phyloP scores from a whole-genome alignment of 2,329 filamentous ascomycete genomes.

The Beauveria brongniartii region DNA sequence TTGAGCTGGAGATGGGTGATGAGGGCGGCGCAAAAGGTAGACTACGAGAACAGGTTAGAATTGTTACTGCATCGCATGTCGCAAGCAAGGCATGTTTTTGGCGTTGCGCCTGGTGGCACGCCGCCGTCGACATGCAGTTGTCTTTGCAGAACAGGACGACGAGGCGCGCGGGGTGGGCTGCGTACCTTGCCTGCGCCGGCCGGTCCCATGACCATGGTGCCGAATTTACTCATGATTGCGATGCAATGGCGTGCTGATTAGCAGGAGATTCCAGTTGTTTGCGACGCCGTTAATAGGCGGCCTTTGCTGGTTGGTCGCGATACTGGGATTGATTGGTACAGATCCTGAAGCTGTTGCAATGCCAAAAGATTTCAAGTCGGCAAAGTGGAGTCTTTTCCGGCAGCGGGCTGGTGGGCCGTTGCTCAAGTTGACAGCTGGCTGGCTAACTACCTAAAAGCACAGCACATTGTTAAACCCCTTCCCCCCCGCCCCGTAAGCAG shows the following conservation, averaged over 20 bases:
- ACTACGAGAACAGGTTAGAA: constrained; percentile 36
- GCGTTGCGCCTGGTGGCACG: not conserved
- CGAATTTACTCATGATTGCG: constrained; percentile 78
- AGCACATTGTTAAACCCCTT: not conserved
- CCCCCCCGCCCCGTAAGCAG: not conserved
- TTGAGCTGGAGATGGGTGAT: constrained; percentile 89
- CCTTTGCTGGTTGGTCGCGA: not conserved
- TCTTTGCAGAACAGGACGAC: not conserved
- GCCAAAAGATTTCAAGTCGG: constrained; percentile 4
- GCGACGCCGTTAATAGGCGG: not conserved
- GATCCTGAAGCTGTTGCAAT: not conserved
- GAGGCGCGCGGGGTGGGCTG: not conserved
- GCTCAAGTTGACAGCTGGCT: not conserved
- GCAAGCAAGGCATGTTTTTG: not conserved
- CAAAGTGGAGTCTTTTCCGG: not conserved
- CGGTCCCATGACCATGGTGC: constrained; percentile 90
- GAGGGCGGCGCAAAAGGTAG: constrained; percentile 88
- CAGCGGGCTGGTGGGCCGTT: not conserved
- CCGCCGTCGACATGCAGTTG: not conserved
- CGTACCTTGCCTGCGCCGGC: constrained; percentile 83
- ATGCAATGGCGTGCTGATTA: not conserved
- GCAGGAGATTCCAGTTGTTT: not conserved
- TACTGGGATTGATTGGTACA: not conserved
- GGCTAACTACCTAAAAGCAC: not conserved
- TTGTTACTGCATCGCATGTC: not conserved